phyloP scores from a whole-genome alignment of 148 eudicot species.

The Talinum fruticosum region DNA sequence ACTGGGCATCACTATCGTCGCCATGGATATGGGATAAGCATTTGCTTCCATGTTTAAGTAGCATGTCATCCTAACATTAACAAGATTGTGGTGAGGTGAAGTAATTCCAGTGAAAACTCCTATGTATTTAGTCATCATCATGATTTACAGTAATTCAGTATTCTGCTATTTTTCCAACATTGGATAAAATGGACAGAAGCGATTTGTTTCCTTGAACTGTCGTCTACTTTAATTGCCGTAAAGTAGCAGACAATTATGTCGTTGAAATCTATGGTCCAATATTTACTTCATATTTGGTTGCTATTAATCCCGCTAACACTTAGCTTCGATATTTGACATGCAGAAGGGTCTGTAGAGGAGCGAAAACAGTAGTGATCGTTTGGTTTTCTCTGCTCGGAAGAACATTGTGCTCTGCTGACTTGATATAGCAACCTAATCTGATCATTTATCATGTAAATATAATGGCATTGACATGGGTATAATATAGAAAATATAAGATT shows the following conservation, averaged over 20 bases:
- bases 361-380: conserved; percentile 3
- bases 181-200: no score
- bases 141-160: neutral
- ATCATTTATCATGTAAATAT: neutral
- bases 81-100: neutral
- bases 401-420: neutral
- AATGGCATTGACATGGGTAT: neutral
- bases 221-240: no score
- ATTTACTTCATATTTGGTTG: no score
- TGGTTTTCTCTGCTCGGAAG: neutral
- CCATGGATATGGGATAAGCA: neutral
- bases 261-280: no score
- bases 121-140: neutral
- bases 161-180: no score
- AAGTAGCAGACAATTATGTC: no score
- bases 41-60: neutral
- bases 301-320: neutral
- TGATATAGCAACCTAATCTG: conserved; percentile 9
- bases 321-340: conserved; percentile 10
- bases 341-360: conserved; percentile 30
- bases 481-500: neutral
- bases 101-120: no score
- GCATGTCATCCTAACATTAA: neutral
- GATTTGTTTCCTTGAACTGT: no score
- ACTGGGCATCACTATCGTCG: neutral